phyloP scores from a whole-genome alignment of 2,329 filamentous ascomycete genomes.

The Zymoseptoria ardabiliae region DNA sequence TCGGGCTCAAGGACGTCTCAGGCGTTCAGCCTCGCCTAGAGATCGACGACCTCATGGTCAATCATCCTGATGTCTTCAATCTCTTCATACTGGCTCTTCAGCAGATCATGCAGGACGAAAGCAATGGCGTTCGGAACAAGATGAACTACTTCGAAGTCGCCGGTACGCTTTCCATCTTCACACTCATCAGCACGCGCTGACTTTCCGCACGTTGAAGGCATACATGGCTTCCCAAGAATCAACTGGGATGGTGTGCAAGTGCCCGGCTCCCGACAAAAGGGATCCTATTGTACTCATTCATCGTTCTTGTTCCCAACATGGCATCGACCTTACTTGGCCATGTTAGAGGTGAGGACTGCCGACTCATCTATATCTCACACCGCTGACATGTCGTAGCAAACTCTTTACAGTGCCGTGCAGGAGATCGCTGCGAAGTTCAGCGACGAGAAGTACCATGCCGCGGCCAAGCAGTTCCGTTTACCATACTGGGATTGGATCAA shows the following conservation, averaged over 20 bases:
- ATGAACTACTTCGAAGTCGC: not conserved
- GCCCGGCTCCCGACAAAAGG: not conserved
- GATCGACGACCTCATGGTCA: not conserved
- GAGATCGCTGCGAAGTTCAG: not conserved
- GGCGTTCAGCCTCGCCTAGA: not conserved
- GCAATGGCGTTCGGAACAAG: not conserved
- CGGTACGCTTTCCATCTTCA: not conserved
- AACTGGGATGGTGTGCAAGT: not conserved
- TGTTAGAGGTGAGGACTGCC: not conserved
- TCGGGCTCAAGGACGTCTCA: not conserved
- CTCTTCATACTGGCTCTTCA: not conserved
- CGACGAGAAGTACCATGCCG: not conserved
- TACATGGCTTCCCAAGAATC: not conserved
- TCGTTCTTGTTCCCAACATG: conserved; percentile 1
- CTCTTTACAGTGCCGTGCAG: not conserved
- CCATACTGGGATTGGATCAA: conserved; percentile 3
- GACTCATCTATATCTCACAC: too few species aligned
- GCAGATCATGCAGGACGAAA: not conserved
- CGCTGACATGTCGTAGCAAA: not conserved
- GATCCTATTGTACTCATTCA: not conserved
- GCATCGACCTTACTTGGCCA: conserved; percentile 1
- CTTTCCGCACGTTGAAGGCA: not conserved
- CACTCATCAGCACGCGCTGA: not conserved
- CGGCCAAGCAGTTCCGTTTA: conserved; percentile 1
- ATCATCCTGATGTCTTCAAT: not conserved